A percentile compares a stretch with the other conserved stretches of the same genome.
Evolutionary conservation across 192 early-diverging fungal species (phyloP).

Genomic region (Piromyces sp.): DNA sequence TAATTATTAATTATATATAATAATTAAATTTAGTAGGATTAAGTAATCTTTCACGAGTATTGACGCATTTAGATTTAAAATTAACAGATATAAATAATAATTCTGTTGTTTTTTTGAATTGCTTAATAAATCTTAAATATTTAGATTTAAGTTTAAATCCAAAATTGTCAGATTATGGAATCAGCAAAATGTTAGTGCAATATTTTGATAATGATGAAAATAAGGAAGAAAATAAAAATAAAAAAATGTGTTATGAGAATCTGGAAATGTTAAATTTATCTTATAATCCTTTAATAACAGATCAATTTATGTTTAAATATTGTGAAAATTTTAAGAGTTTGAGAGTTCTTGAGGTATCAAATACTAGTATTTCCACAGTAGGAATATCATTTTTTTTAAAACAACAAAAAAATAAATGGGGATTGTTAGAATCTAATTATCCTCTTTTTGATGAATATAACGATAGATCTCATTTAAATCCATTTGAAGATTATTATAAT

Average conservation of each 20-base stretch:
- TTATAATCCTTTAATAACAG: not conserved
- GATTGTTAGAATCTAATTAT: not conserved
- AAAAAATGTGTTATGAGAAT: not conserved
- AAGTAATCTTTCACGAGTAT: not conserved
- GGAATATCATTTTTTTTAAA: not conserved
- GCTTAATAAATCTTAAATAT: not conserved
- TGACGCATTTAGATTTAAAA: not conserved
- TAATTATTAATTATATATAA: too few relatives aligned
- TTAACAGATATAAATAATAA: not conserved
- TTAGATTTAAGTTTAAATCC: not conserved
- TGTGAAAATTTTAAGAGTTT: not conserved
- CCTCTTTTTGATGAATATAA: not conserved
- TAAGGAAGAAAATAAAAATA: not conserved
- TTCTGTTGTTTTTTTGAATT: not conserved
- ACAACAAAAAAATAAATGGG: not conserved
- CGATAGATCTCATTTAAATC: not conserved
- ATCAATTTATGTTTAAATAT: not conserved
- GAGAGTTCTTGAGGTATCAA: not conserved
- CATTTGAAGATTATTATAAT: not conserved
- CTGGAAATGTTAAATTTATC: not conserved
- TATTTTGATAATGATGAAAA: not conserved
- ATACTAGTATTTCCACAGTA: not conserved
- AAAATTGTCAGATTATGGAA: not conserved
- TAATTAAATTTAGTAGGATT: not conserved
- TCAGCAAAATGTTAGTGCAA: not conserved